Base-by-base conservation (phyloP, 169 alveolate species). In the Plasmodium vinckei region DNA sequence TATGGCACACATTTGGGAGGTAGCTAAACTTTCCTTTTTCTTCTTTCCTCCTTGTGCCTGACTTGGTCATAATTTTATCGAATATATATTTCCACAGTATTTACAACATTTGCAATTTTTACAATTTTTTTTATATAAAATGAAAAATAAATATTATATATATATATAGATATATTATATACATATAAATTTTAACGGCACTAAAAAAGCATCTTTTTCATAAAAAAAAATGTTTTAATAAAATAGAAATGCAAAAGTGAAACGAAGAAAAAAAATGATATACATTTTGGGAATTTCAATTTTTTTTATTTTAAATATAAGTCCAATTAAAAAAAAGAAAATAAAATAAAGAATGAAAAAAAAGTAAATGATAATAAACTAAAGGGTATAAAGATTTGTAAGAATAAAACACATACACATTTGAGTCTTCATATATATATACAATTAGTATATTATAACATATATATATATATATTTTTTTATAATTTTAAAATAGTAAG, bases 201-300 rank as follows among this genome's bases (percentile, higher is more conserved):
- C 88, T 75, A 75, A 75, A 75, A 75, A 75, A 75, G 88, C 88
- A 75, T 44, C 44, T 56, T 51, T 71, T 63, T 46, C 46, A 75
- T 61, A 59, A 72, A 75, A 64, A 75, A 75, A 72, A 23, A 23
- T 2, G 59, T 61, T 75, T 75, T 56, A 75, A 75, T 59, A 73
- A 54, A 61, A 73, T 39, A 67, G 64, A 47, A 44, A 72, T 39
- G 63, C 49, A 39, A 57, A 72, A 72, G 25, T 57, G 56, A 73
- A 73, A 72, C 21, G 25, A 70, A 70, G 53, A 70, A 70, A 9
- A 17, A 19, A 71, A 71, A 23, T 57, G 42, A 73, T 57, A 27
- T 47, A 60, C 39, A 60, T 49, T n/a, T 57, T 73, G 72, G 60
- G 25, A 60, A 73, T 13, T 15, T 42, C 59, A 44, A 67, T 42